phyloP scores from a whole-genome alignment of 331 rosid genomes.

The Erythrophleum ivorense region DNA sequence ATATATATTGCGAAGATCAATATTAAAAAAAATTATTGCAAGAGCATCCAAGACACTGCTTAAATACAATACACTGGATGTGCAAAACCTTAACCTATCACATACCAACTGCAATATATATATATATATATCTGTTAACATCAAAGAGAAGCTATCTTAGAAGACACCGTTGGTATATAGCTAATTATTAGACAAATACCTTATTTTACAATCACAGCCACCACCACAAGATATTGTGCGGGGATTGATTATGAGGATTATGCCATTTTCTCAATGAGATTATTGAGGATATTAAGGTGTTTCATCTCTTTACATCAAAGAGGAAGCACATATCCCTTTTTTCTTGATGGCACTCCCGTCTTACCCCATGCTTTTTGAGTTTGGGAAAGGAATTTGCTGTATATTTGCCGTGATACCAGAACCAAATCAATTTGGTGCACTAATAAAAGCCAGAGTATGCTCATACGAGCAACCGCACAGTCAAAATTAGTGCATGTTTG shows the following conservation, averaged over 20 bases:
- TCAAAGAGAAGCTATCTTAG: neutral
- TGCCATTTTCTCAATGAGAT: neutral
- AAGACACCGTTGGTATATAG: too few relatives aligned
- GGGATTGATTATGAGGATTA: neutral
- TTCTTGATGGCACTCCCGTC: neutral
- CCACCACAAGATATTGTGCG: neutral
- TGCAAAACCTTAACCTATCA: too few relatives aligned
- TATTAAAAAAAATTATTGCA: too few relatives aligned
- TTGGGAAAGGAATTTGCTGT: neutral
- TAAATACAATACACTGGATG: too few relatives aligned
- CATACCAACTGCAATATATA: neutral
- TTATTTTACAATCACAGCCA: neutral
- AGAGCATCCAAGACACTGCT: too few relatives aligned
- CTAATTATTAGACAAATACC: neutral
- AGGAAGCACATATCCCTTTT: neutral
- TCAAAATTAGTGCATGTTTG: too few relatives aligned
- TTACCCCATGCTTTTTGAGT: neutral
- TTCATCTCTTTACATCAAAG: neutral
- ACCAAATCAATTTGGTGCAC: constrained; percentile 17
- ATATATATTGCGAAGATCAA: too few relatives aligned
- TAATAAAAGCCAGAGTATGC: neutral
- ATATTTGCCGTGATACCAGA: neutral
- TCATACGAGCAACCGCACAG: neutral
- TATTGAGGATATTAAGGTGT: neutral
- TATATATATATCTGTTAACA: neutral